phyloP scores from a whole-genome alignment of 2,329 filamentous ascomycete genomes.

The Fusarium algeriense region DNA sequence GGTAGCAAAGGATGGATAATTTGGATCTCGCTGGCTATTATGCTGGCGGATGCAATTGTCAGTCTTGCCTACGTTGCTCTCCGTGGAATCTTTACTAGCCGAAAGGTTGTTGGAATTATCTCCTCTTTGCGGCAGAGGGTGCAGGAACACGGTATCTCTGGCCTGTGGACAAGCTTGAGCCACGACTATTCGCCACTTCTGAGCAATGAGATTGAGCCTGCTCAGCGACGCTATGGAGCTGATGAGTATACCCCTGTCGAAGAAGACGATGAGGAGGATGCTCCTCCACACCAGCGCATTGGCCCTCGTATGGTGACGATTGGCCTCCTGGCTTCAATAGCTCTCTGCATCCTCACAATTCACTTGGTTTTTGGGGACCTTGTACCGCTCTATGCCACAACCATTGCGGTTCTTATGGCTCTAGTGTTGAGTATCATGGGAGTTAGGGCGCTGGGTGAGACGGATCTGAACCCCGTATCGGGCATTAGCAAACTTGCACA shows the following conservation, averaged over 20 bases:
- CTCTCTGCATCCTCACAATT: constrained; percentile 84
- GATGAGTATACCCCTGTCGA: constrained; percentile 34
- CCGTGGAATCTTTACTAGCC: constrained; percentile 63
- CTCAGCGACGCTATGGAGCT: constrained; percentile 6
- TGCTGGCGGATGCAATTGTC: constrained; percentile 93
- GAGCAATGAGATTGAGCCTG: constrained; percentile 15
- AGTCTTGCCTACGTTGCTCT: constrained; percentile 84
- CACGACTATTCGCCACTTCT: constrained; percentile 45
- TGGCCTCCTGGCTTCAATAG: constrained; percentile 80
- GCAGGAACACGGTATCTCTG: constrained; percentile 37
- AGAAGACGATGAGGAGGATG: constrained; percentile 76
- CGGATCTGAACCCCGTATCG: constrained; percentile 94
- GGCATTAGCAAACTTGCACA: constrained; percentile 98
- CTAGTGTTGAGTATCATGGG: constrained; percentile 82
- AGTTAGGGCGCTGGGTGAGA: constrained; percentile 78
- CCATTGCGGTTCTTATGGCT: constrained; percentile 86
- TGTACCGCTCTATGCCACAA: constrained; percentile 81
- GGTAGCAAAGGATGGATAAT: constrained; percentile 99
- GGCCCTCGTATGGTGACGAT: constrained; percentile 76
- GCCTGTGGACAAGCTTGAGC: constrained; percentile 32
- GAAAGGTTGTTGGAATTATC: constrained; percentile 5
- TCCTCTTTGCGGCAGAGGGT: constrained; percentile 26
- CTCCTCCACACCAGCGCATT: constrained; percentile 85
- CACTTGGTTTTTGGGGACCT: constrained; percentile 85
- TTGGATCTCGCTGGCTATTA: constrained; percentile 95